Conservation (phyloP, 2,329 filamentous ascomycete species). For the Penicillium sp. region DNA sequence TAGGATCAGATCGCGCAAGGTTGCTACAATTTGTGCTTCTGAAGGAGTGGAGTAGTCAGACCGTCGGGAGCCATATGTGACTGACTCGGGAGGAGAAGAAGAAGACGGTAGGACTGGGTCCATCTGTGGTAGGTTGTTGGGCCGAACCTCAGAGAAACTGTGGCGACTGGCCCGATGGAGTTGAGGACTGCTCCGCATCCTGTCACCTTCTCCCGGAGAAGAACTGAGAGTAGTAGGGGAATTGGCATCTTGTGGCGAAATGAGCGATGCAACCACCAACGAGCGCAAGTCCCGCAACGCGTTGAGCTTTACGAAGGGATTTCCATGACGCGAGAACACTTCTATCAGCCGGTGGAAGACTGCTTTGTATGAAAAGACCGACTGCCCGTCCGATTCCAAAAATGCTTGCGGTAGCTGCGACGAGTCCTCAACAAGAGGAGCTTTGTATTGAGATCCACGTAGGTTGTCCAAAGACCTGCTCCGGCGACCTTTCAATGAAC, state of each 20-base stretch:
- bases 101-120: slow-evolving; percentile 26
- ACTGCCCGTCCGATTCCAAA: slow-evolving; percentile 28
- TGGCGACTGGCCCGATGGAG: slow-evolving; percentile 26
- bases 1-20: slow-evolving; percentile 67
- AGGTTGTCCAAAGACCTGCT: slow-evolving; percentile 37
- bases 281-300: slow-evolving; percentile 80
- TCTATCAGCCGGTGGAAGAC: slow-evolving; percentile 77
- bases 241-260: slow-evolving; percentile 51
- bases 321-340: slow-evolving; percentile 86
- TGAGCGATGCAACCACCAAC: slow-evolving; percentile 74
- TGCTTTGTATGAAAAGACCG: slow-evolving; percentile 71
- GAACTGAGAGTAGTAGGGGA: slow-evolving; percentile 1
- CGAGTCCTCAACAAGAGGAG: neutral
- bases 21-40: slow-evolving; percentile 62
- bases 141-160: slow-evolving; percentile 35
- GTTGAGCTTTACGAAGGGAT: slow-evolving; percentile 81
- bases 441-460: slow-evolving; percentile 9
- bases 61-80: slow-evolving; percentile 33
- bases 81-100: slow-evolving; percentile 30
- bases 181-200: neutral
- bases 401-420: slow-evolving; percentile 7
- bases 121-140: slow-evolving; percentile 14
- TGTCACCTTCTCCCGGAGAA: slow-evolving; percentile 1
- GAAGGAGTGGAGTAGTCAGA: slow-evolving; percentile 56
- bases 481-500: slow-evolving; percentile 28